Base-by-base conservation (phyloP, 1,284 basidiomycete genomes). In the Tetrapyrgos nigripes region DNA sequence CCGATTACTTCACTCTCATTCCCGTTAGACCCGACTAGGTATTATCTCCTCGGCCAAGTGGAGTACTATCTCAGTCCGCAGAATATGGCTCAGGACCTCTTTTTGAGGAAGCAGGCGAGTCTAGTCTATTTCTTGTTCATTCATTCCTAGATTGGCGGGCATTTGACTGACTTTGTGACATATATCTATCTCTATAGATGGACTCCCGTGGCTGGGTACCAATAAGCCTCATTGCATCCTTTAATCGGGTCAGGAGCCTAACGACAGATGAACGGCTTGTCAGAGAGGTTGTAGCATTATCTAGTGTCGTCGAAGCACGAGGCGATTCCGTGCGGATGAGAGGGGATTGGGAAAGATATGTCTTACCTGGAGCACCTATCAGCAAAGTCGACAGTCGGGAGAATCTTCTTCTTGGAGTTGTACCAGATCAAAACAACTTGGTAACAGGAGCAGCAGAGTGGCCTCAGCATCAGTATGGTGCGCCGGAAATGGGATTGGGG, bases 31-130 rank as follows among this genome's bases (percentile, higher is more conserved):
- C 74, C 83, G 10, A 83, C 83, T 50, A 73, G 86, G 56, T 87
- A 82, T 66, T 87, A 84, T 68, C 78, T 95, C 27, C 82, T 94
- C 28, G 89, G 86, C 4, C 93, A 96, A 74, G 76, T 96, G 58
- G 94, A 96, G 74, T 96, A 94, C 73, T 96, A 96, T 76, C 81
- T 96, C 62, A 93, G 92, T 68, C 82, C 88, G 60, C 88, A 96
- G 68, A 96, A 96, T 70, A 81, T 97, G 76, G 89, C 85, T 19
- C 85, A 87, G 71, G 94, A 97, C 73, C 83, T 92, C 64, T 96
- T 84, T 76, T 79, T 97, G 35, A 83, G 92, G 57, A 83, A 89
- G 73, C 81, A 85, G 77, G 93, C 92, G 65, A 66, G 83, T 77
- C n/a, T n/a, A n/a, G n/a, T n/a, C n/a, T n/a, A n/a, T 2, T 53